Evolutionary conservation across 257 asterid species (phyloP).

Genomic region (Solanum lignicaule): DNA sequence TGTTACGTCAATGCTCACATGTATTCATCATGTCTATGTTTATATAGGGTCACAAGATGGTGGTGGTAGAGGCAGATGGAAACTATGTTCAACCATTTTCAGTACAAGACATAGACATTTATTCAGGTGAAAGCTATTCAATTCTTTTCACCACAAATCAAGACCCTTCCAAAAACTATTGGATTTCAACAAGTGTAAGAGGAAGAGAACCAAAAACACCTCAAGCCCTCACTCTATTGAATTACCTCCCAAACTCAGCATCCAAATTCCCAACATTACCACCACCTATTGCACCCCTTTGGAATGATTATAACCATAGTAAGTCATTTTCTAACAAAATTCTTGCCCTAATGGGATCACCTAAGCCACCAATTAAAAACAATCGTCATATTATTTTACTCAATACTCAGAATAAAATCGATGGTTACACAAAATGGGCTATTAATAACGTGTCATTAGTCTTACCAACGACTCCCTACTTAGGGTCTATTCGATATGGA

Average conservation of each 20-base stretch:
- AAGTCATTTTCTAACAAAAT: conserved; percentile 37
- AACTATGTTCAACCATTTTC: conserved; percentile 56
- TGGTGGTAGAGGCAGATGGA: conserved; percentile 82
- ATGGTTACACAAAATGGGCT: conserved; percentile 67
- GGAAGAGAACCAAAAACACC: conserved; percentile 74
- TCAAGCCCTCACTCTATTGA: conserved; percentile 51
- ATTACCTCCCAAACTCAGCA: conserved; percentile 35
- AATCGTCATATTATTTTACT: conserved; percentile 38
- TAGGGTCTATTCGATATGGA: conserved; percentile 42
- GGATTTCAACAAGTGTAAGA: conserved; percentile 51
- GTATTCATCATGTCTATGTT: not conserved
- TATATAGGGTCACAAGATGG: conserved; percentile 55
- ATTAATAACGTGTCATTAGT: conserved; percentile 58
- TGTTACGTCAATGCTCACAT: not conserved
- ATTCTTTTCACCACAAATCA: conserved; percentile 54
- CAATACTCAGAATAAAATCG: conserved; percentile 60
- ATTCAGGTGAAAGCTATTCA: conserved; percentile 87
- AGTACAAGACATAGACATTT: conserved; percentile 56
- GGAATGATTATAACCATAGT: conserved; percentile 60
- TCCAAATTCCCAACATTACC: conserved; percentile 38
- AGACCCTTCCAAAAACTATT: conserved; percentile 48
- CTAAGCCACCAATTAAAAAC: conserved; percentile 27
- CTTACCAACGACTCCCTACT: conserved; percentile 65
- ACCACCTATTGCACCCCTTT: conserved; percentile 46
- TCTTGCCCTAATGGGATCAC: conserved; percentile 26